Evolutionary conservation across 1,139 yeast genomes (phyloP).

Genomic region (Magnusiomyces suaveolens): DNA sequence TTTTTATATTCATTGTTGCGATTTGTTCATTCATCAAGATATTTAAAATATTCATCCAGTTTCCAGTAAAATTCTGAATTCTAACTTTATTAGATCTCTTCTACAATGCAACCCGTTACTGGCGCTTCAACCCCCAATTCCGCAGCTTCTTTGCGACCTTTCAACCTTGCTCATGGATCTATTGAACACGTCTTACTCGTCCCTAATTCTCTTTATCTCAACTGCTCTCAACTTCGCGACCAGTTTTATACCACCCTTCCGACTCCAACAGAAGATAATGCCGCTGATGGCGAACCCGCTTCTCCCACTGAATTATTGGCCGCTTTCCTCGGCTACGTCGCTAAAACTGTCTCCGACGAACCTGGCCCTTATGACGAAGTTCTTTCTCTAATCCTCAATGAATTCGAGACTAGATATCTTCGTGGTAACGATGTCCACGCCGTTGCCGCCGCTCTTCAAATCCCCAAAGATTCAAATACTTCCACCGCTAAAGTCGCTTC

Average conservation of each 20-base stretch:
- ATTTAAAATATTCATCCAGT: too few species aligned
- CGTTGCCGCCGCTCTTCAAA: conserved; percentile 62
- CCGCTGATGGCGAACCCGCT: conserved; percentile 82
- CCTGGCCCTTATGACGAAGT: conserved; percentile 61
- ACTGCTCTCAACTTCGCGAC: conserved; percentile 79
- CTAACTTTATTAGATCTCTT: not conserved
- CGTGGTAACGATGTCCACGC: conserved; percentile 78
- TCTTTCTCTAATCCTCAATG: conserved; percentile 58
- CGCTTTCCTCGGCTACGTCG: conserved; percentile 72
- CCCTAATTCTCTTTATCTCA: conserved; percentile 70
- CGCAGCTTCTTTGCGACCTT: conserved; percentile 56
- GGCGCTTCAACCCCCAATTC: conserved; percentile 38
- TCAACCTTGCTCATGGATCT: conserved; percentile 73
- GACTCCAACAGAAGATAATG: conserved; percentile 66
- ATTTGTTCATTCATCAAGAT: too few species aligned
- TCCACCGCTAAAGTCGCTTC: conserved; percentile 60
- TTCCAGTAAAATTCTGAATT: not conserved
- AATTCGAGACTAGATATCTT: conserved; percentile 75
- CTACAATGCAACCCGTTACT: conserved; percentile 24
- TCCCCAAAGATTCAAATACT: conserved; percentile 43
- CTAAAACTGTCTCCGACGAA: conserved; percentile 44
- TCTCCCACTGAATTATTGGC: conserved; percentile 81
- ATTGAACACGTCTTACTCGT: conserved; percentile 83
- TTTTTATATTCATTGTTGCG: too few species aligned
- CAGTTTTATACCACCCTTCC: conserved; percentile 75